phyloP scores from a whole-genome alignment of 176 grass and related monocot species.

The Cymbopogon citratus region DNA sequence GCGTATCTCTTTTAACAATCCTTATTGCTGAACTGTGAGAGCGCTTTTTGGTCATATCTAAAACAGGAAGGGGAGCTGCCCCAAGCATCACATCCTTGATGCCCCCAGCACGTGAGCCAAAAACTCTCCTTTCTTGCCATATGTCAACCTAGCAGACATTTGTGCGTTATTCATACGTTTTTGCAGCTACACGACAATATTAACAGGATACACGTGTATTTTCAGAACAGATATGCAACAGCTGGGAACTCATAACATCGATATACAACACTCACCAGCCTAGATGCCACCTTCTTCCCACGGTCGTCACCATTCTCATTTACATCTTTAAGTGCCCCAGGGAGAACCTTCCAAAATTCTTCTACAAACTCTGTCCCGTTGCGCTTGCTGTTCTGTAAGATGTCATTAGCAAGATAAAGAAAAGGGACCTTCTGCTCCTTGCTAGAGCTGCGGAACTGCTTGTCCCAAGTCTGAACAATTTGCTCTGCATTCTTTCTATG shows the following conservation, averaged over 20 bases:
- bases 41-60: conserved; percentile 90
- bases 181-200: neutral
- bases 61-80: conserved; percentile 54
- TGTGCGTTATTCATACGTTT: neutral
- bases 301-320: conserved; percentile 66
- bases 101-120: conserved; percentile 72
- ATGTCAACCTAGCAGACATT: conserved; percentile 68
- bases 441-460: conserved; percentile 73
- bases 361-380: conserved; percentile 93
- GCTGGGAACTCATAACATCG: neutral
- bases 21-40: conserved; percentile 63
- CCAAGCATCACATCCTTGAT: conserved; percentile 90
- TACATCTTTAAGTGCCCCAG: conserved; percentile 71
- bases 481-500: conserved; percentile 88
- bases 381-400: conserved; percentile 92
- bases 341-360: conserved; percentile 99
- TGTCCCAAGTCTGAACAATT: conserved; percentile 91
- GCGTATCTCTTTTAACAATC: conserved; percentile 80
- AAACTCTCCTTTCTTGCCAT: conserved; percentile 99
- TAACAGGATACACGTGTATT: neutral
- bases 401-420: conserved; percentile 95
- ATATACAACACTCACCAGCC: conserved; percentile 57
- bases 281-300: conserved; percentile 65
- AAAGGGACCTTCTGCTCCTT: conserved; percentile 75
- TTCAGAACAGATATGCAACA: conserved; percentile 13